A percentile compares a stretch with the other conserved stretches of the same genome.
These are phyloP conservation scores for Aspergillus puulaauensis DNA, from an alignment of 2,329 filamentous ascomycete genomes.

Conservation along the genomic window DNA sequence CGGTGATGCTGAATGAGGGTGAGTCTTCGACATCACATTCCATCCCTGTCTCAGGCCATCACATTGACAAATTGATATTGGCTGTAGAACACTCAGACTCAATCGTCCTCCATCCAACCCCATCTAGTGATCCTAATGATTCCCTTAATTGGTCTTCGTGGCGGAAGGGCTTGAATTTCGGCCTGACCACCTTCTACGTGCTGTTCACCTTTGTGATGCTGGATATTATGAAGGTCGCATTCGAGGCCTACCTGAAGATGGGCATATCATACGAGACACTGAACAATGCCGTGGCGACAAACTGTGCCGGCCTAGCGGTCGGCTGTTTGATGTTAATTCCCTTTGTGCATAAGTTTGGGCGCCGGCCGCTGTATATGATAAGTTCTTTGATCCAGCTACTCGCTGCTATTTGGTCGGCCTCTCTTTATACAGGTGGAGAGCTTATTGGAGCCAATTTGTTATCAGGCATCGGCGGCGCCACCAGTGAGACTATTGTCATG, in stretches of 20 bases:
- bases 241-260: constrained; percentile 23
- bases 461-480: too few relatives aligned
- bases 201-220: background rate
- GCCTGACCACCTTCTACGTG: background rate
- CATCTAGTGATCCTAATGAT: background rate
- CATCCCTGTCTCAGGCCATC: too few relatives aligned
- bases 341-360: constrained; percentile 48
- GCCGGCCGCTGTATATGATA: constrained; percentile 47
- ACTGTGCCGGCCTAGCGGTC: constrained; percentile 43
- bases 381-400: constrained; percentile 41
- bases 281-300: constrained; percentile 48
- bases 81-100: too few relatives aligned
- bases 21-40: too few relatives aligned
- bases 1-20: too few relatives aligned
- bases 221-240: constrained; percentile 39
- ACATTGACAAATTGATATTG: too few relatives aligned
- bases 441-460: constrained; percentile 44
- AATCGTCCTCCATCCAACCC: too few relatives aligned
- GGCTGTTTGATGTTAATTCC: constrained; percentile 47
- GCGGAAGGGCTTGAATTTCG: background rate
- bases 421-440: constrained; percentile 41
- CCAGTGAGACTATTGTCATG: constrained; percentile 44
- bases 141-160: background rate
- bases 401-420: constrained; percentile 37
- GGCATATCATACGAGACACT: constrained; percentile 28